Conservation (phyloP, 257 asterid genomes). For the Solanum gracilifrons region DNA sequence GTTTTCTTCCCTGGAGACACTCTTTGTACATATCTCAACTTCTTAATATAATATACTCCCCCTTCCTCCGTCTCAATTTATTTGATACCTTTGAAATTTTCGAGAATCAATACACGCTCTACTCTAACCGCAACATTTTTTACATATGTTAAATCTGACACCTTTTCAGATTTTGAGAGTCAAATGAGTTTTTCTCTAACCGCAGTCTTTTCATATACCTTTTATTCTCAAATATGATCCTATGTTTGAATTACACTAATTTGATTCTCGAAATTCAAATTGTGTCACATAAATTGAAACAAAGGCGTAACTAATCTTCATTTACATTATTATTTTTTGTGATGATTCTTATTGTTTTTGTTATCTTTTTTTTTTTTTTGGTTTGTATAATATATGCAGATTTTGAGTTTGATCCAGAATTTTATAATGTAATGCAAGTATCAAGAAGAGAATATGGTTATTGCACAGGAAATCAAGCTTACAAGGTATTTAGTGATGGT, state of each 20-base stretch:
- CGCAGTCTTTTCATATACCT: too few relatives aligned
- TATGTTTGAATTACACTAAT: not conserved
- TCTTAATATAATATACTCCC: not conserved
- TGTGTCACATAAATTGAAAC: not conserved
- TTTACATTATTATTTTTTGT: not conserved
- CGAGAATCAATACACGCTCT: not conserved
- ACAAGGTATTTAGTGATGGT: conserved; percentile 30
- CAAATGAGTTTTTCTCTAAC: not conserved
- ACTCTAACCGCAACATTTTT: not conserved
- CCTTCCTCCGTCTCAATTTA: not conserved
- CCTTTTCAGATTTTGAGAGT: not conserved
- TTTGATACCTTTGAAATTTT: not conserved
- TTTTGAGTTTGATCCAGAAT: conserved; percentile 48
- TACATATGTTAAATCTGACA: too few relatives aligned
- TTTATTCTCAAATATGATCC: not conserved
- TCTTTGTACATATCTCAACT: conserved; percentile 25
- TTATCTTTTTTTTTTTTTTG: not conserved
- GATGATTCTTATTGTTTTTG: not conserved
- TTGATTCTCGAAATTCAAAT: not conserved
- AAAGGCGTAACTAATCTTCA: not conserved
- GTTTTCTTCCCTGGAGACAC: conserved; percentile 43
- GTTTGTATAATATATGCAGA: conserved; percentile 17
- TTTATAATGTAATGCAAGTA: conserved; percentile 47
- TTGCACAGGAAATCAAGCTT: conserved; percentile 40
- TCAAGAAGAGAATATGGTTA: conserved; percentile 32